These are phyloP conservation scores for Alternaria solani DNA, from an alignment of 2,329 filamentous ascomycete genomes.

Conservation along the genomic window DNA sequence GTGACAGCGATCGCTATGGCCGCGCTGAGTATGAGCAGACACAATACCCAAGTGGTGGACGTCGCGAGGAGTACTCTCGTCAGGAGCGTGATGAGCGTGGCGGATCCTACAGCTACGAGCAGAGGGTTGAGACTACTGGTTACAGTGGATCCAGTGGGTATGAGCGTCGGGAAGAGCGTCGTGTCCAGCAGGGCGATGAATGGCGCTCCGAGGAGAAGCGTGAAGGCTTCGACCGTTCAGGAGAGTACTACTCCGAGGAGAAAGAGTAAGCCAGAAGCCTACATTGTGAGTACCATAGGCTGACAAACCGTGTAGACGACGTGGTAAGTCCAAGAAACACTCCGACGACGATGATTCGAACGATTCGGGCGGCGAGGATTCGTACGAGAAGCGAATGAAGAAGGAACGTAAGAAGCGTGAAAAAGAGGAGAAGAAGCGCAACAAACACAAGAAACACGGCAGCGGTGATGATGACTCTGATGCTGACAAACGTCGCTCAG, in stretches of 20 bases:
- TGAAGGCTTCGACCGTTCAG: constrained; percentile 48
- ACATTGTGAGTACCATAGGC: neutral
- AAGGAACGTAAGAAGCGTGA: constrained; percentile 34
- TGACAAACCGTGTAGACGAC: constrained; percentile 37
- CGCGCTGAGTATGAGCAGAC: constrained; percentile 69
- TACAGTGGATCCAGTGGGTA: constrained; percentile 61
- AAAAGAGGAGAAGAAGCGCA: constrained; percentile 31
- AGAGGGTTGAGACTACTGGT: constrained; percentile 64
- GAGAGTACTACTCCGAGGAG: constrained; percentile 53
- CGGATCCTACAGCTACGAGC: constrained; percentile 64
- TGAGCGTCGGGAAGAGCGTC: constrained; percentile 66
- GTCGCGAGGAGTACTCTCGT: constrained; percentile 67
- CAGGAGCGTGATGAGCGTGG: constrained; percentile 63
- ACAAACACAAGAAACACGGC: constrained; percentile 24
- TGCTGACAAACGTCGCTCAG: constrained; percentile 33
- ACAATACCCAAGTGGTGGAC: constrained; percentile 65
- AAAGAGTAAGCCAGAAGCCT: constrained; percentile 44
- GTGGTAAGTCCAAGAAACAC: constrained; percentile 51
- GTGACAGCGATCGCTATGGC: constrained; percentile 62
- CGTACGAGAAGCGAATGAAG: constrained; percentile 29
- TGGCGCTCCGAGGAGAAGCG: constrained; percentile 50
- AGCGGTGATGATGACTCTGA: constrained; percentile 21
- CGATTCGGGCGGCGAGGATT: constrained; percentile 40
- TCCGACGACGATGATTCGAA: constrained; percentile 49
- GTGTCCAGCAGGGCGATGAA: constrained; percentile 56